Percentiles rank a stretch among this genome's conserved stretches.
phyloP scores from a whole-genome alignment of 108 stramenopile species.

The Stephanodiscus minutulus region DNA sequence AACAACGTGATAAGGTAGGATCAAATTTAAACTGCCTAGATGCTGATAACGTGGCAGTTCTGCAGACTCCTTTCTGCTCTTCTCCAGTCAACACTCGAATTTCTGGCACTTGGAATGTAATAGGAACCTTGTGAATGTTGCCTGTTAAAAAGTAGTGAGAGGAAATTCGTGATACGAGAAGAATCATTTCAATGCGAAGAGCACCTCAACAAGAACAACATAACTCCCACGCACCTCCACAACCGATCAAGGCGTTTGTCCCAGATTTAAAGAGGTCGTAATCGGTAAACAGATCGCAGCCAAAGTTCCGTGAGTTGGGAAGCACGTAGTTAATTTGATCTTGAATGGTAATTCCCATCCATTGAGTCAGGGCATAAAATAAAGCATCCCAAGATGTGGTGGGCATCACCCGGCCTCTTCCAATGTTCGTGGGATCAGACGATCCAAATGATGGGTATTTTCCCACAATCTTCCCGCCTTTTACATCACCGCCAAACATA shows the following conservation, averaged over 20 bases:
- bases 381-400: constrained; percentile 68
- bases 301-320: constrained; percentile 21
- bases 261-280: constrained; percentile 26
- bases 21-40: constrained; percentile 13
- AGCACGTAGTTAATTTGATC: constrained; percentile 27
- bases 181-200: too few relatives aligned
- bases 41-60: constrained; percentile 16
- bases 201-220: too few relatives aligned
- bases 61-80: constrained; percentile 40
- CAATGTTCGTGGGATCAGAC: constrained; percentile 22
- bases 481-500: constrained; percentile 44
- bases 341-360: constrained; percentile 27
- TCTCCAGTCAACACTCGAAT: constrained; percentile 32
- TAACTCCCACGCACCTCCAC: constrained; percentile 10
- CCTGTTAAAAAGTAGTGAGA: neutral
- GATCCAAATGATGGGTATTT: constrained; percentile 39
- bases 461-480: constrained; percentile 48
- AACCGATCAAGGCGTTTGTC: constrained; percentile 14
- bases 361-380: constrained; percentile 47
- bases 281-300: constrained; percentile 32
- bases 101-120: constrained; percentile 16
- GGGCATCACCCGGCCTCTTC: constrained; percentile 64
- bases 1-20: constrained; percentile 22
- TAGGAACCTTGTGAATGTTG: neutral
- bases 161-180: too few relatives aligned